phyloP scores from a whole-genome alignment of 495 filamentous ascomycete genomes.

The Penicillium bovifimosum region DNA sequence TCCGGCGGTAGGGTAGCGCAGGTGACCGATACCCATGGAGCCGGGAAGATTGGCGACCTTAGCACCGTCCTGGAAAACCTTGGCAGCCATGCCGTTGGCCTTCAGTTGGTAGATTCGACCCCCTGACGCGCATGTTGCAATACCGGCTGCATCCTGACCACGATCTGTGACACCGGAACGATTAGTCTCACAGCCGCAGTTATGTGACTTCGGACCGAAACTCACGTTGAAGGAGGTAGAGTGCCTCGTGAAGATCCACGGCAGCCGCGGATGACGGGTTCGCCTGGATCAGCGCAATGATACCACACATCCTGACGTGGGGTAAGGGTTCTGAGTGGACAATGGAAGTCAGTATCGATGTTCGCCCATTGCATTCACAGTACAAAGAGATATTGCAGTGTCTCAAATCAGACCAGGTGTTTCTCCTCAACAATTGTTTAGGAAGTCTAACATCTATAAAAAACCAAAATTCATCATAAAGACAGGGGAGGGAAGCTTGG shows the following conservation, averaged over 20 bases:
- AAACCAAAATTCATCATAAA: conserved; percentile 45
- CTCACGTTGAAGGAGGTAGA: conserved; percentile 77
- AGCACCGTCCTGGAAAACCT: conserved; percentile 76
- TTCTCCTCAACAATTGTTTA: conserved; percentile 42
- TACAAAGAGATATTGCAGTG: conserved; percentile 12
- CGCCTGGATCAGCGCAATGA: conserved; percentile 75
- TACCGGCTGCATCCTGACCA: conserved; percentile 90
- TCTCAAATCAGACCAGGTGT: conserved; percentile 35
- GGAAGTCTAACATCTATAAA: conserved; percentile 50
- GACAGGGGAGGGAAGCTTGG: conserved; percentile 3
- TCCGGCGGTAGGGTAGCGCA: conserved; percentile 88
- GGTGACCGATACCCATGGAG: conserved; percentile 83
- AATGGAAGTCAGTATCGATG: neutral
- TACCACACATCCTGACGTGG: conserved; percentile 68
- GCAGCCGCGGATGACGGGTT: conserved; percentile 60
- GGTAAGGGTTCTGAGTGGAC: conserved; percentile 12
- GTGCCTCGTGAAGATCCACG: conserved; percentile 79
- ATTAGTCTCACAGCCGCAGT: conserved; percentile 13
- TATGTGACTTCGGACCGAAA: conserved; percentile 8
- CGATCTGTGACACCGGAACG: conserved; percentile 37
- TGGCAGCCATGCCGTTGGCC: conserved; percentile 85
- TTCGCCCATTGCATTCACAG: conserved; percentile 2
- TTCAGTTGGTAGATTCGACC: conserved; percentile 87
- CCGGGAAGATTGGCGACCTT: conserved; percentile 75
- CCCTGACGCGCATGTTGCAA: conserved; percentile 66